A percentile compares a stretch with the other conserved stretches of the same genome.
Conservation (phyloP, 495 filamentous ascomycete species). For the Xylaria castorea region DNA sequence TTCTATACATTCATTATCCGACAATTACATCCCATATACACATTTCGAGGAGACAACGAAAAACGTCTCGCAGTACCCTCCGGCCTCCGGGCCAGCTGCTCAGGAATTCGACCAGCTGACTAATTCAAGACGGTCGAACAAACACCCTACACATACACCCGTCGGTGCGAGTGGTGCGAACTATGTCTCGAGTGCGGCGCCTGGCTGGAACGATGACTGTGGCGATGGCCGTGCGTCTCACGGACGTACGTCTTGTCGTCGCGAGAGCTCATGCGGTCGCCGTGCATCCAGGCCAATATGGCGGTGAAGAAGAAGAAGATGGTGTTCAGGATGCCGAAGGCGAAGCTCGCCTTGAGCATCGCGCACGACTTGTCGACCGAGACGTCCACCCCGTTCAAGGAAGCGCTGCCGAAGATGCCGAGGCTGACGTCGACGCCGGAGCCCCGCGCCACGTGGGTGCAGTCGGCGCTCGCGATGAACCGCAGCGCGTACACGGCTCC, state of each 20-base stretch:
- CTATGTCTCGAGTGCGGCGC: conserved; percentile 47
- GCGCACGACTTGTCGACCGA: conserved; percentile 75
- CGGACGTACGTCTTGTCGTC: conserved; percentile 49
- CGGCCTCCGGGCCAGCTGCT: not conserved
- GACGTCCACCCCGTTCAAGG: conserved; percentile 52
- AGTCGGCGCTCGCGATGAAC: conserved; percentile 70
- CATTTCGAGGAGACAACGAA: not conserved
- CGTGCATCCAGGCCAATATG: conserved; percentile 66
- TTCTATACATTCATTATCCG: conserved; percentile 22
- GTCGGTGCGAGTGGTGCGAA: conserved; percentile 45
- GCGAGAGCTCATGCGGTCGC: conserved; percentile 48
- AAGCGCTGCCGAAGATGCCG: conserved; percentile 63
- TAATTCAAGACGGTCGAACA: not conserved
- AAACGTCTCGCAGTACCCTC: not conserved
- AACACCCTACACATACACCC: conserved; percentile 36
- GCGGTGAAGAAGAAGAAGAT: conserved; percentile 82
- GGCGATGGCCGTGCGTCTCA: conserved; percentile 52
- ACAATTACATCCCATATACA: conserved; percentile 16
- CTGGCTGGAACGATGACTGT: conserved; percentile 52
- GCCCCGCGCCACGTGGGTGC: conserved; percentile 59
- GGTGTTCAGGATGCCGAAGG: conserved; percentile 85
- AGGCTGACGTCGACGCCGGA: conserved; percentile 61
- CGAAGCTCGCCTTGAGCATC: conserved; percentile 88
- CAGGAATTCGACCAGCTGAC: not conserved
- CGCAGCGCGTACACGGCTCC: conserved; percentile 78